Evolutionary conservation across 2,329 filamentous ascomycete genomes (phyloP), one percentile per base, ranked within the genome.

Genomic region (Hypoxylon sp.): DNA sequence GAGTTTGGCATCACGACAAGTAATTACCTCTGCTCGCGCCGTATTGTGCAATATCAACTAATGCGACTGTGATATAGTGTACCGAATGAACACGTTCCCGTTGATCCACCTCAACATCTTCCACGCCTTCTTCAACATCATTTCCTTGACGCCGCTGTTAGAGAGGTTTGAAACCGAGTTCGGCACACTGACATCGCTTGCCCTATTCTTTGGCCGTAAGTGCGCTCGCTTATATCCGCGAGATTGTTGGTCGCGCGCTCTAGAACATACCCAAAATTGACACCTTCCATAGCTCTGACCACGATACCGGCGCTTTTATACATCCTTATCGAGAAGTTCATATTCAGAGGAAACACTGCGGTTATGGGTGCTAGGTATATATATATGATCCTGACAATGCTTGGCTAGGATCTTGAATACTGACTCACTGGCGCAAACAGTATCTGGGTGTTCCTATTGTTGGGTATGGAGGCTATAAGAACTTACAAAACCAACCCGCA

Each of bases 101-200:
- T 77, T 99, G 48, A 85, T 97, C 53, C 94, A 99, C 69, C 72
- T 84, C 32, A 88, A 88, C 63, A 80, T 95, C 69, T 77, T 96
- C 63, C 94, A 97, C 72, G 80, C 87, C 55, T 66, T 92, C 43
- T 75, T 95, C 67, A 96, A 97, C 72, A 70, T 91, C 16, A 42
- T 95, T 57, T 89, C 91, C 15, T 71, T 97, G 57, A 86, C 87
- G 27, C 94, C 94, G n/a, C 77, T 99, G 41, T 75, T 99, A 70
- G 93, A 97, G 73, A 84, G 92, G 55, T 99, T 97, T 71, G 94
- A 99, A 75, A 82, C 84, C 56, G 93, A 97, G 70, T 86, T 95
- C 71, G 94, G 94, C 42, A 97, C 93, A 5, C 77, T 97, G 66
- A 90, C 90, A 17, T 88, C 91, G n/a, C 70, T 96, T 57, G 84